phyloP scores from a whole-genome alignment of 257 asterid species.

The Capsicum baccatum region DNA sequence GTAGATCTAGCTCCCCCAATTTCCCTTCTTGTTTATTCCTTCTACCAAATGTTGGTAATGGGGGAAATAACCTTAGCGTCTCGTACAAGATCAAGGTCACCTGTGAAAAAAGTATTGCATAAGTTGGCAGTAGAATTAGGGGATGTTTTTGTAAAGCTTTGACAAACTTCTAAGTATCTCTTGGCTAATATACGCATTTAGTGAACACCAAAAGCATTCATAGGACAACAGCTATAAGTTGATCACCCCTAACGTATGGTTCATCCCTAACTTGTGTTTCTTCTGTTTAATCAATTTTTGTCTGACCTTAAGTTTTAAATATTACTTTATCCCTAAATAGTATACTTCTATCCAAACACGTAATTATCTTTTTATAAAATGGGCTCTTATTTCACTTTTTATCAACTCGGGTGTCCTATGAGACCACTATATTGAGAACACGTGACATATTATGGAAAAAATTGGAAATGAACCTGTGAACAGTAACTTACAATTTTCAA shows the following conservation, averaged over 20 bases:
- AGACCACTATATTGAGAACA: background rate
- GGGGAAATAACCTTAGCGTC: slow-evolving; percentile 47
- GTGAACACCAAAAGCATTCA: slow-evolving; percentile 30
- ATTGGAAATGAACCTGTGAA: background rate
- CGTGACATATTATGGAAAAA: background rate
- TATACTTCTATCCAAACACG: background rate
- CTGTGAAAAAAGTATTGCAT: background rate
- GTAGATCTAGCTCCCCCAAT: slow-evolving; percentile 36
- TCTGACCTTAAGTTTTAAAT: background rate
- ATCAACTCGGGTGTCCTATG: background rate
- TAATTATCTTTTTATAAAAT: background rate
- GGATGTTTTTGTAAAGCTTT: background rate
- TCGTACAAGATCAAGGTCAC: slow-evolving; percentile 34
- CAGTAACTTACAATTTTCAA: slow-evolving; percentile 43
- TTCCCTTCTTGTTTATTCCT: slow-evolving; percentile 22
- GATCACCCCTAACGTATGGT: slow-evolving; percentile 40
- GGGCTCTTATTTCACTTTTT: background rate
- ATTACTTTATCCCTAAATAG: background rate
- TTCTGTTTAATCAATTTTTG: slow-evolving; percentile 18
- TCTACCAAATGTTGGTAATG: slow-evolving; percentile 29
- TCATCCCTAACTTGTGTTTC: slow-evolving; percentile 28
- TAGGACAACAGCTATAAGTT: slow-evolving; percentile 22
- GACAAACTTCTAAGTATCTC: background rate
- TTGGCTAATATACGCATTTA: slow-evolving; percentile 35
- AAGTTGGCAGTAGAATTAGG: background rate